Conservation (phyloP, 208 protist genomes). For the Borovskyia barvae region DNA sequence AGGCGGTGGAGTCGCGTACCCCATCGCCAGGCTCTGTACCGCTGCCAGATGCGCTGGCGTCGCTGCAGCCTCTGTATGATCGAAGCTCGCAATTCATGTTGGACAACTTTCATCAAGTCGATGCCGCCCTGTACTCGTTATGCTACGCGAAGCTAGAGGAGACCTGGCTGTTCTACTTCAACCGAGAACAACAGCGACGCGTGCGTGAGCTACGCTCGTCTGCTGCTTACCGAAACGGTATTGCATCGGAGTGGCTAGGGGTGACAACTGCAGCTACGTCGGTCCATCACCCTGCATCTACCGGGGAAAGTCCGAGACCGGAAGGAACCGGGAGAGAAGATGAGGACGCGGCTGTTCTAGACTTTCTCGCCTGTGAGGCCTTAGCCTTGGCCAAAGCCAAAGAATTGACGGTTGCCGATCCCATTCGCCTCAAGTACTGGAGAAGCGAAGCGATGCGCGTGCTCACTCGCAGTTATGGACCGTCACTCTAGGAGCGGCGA, state of each 20-base stretch:
- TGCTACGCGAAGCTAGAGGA: slow-evolving; percentile 53
- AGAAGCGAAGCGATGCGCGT: slow-evolving; percentile 44
- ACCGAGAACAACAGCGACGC: slow-evolving; percentile 7
- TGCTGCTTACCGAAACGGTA: slow-evolving; percentile 36
- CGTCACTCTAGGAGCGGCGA: background rate
- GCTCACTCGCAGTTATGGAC: slow-evolving; percentile 56
- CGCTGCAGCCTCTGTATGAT: slow-evolving; percentile 17
- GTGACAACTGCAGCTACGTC: too few species aligned
- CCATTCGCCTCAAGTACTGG: slow-evolving; percentile 79
- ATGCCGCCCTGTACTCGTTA: slow-evolving; percentile 45
- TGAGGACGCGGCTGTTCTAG: background rate
- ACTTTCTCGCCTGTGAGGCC: slow-evolving; percentile 50
- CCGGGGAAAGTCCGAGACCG: background rate
- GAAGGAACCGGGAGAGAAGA: background rate
- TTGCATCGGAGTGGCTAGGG: slow-evolving; percentile 17
- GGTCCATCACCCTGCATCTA: slow-evolving; percentile 7
- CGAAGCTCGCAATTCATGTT: slow-evolving; percentile 55
- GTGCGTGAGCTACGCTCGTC: slow-evolving; percentile 30
- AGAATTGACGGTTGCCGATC: slow-evolving; percentile 42
- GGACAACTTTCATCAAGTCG: slow-evolving; percentile 63
- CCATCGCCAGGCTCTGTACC: background rate
- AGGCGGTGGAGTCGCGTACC: background rate
- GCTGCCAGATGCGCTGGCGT: background rate
- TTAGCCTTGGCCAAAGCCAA: slow-evolving; percentile 54
- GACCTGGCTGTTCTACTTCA: slow-evolving; percentile 58